phyloP scores from a whole-genome alignment of 2,329 filamentous ascomycete species.

The Lojkania enalia region DNA sequence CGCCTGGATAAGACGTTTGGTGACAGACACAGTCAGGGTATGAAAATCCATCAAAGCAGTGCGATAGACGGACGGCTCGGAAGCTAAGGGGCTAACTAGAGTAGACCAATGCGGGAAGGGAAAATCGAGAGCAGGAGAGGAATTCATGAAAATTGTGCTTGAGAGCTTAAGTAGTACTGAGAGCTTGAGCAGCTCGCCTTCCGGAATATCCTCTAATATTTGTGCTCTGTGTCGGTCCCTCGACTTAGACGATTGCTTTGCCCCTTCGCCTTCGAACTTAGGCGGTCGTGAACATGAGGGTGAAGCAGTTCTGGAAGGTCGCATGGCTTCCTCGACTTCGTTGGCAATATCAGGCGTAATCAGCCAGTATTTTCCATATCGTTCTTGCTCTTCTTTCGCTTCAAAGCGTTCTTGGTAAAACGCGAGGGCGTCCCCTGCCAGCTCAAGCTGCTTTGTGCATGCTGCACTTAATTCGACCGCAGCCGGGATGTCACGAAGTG shows the following conservation, averaged over 20 bases:
- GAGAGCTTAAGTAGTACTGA: conserved; percentile 37
- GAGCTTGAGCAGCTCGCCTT: conserved; percentile 36
- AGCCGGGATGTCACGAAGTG: conserved; percentile 64
- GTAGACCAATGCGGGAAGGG: conserved; percentile 46
- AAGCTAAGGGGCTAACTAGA: conserved; percentile 68
- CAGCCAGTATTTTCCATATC: conserved; percentile 69
- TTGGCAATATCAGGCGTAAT: conserved; percentile 53
- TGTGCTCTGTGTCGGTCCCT: conserved; percentile 4
- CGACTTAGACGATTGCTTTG: conserved; percentile 11
- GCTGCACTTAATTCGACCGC: conserved; percentile 71
- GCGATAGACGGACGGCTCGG: conserved; percentile 69
- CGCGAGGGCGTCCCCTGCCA: conserved; percentile 67
- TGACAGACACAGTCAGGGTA: conserved; percentile 67
- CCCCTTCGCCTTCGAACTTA: background rate
- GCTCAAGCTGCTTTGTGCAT: conserved; percentile 68
- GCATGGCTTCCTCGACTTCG: conserved; percentile 35
- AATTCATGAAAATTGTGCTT: conserved; percentile 42
- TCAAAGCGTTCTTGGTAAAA: conserved; percentile 67
- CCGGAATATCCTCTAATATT: conserved; percentile 36
- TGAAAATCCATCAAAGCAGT: conserved; percentile 79
- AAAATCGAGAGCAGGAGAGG: conserved; percentile 27
- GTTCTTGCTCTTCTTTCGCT: conserved; percentile 59
- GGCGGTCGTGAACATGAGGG: conserved; percentile 20
- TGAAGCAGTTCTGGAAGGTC: conserved; percentile 3
- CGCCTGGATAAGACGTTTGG: conserved; percentile 70